Base-by-base conservation (phyloP, 768 basidiomycete species). In the Russula sp. region DNA sequence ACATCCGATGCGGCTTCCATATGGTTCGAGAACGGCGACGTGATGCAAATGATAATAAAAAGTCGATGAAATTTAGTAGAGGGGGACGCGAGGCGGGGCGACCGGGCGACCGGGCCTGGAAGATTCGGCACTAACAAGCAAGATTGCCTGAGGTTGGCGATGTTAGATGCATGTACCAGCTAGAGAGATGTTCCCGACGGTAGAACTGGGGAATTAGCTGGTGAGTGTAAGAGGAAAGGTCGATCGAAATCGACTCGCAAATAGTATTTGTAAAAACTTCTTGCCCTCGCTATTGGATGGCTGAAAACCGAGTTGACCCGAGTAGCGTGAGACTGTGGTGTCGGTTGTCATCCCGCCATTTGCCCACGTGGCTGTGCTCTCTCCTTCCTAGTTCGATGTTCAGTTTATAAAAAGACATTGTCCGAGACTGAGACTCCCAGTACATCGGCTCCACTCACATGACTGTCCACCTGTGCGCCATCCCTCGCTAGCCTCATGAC, bases 161-260 rank as follows among this genome's bases (percentile, higher is more conserved):
- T 24, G 57, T 46, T 55, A 55, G 64, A 65, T 61, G 67, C 69
- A 69, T 68, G 59, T 40, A 68, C 59, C 38, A 20, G 61, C 48
- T 32, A 50, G 49, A 57, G 38, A 50, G 64, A 16, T 22, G 26
- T 10, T 11, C 30, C 28, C 34, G 16, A 26, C 9, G 40, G 40
- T 40, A 44, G 51, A 53, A 24, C 5, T 49, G 34, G 22, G 48
- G 13, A 20, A n/a, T 20, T 28, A 13, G 46, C 20, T n/a, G 52
- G 44, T n/a, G 51, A 30, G 50, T 40, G 51, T 52, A 2, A 56
- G 40, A 57, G 54, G 36, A 24, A n/a, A 8, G 34, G 24, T 36
- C 48, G 57, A 54, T 54, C 48, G 28, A 24, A 36, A 65, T 60
- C 20, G 40, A 59, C 40, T n/a, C 30, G 38, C 1, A 5, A 1